Conservation (phyloP, 164 flowering plant species). For the Platanus orientalis region DNA sequence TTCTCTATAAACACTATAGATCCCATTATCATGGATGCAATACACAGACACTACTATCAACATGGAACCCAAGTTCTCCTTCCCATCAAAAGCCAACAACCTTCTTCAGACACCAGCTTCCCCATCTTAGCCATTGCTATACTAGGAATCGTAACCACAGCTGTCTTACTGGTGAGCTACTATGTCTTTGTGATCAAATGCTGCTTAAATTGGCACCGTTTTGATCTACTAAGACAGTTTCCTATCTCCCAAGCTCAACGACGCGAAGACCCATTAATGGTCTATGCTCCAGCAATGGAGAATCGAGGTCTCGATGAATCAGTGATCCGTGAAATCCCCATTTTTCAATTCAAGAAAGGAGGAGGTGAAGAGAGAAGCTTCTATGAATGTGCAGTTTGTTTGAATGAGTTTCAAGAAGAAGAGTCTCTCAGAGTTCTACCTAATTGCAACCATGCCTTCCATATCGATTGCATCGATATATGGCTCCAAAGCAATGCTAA, state of each 20-base stretch:
- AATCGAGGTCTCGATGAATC: constrained; percentile 67
- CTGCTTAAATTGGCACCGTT: constrained; percentile 69
- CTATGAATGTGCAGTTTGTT: constrained; percentile 81
- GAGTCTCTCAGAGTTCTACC: constrained; percentile 79
- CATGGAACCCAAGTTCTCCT: constrained; percentile 12
- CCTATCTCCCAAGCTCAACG: constrained; percentile 31
- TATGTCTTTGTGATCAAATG: constrained; percentile 92
- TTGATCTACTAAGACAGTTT: constrained; percentile 47
- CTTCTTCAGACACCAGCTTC: constrained; percentile 42
- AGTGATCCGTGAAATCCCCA: constrained; percentile 66
- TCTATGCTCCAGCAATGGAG: constrained; percentile 25
- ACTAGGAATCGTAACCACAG: constrained; percentile 78
- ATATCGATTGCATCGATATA: constrained; percentile 90
- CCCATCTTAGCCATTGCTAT: constrained; percentile 79
- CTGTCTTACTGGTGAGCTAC: constrained; percentile 73
- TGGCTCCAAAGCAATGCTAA: constrained; percentile 90
- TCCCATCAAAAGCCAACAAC: constrained; percentile 18
- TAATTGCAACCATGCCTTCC: constrained; percentile 72
- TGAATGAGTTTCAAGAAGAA: constrained; percentile 70
- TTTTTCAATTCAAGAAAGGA: constrained; percentile 45
- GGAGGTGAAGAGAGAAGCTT: constrained; percentile 18
- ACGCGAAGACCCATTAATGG: constrained; percentile 29
- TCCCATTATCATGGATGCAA: constrained; percentile 14
- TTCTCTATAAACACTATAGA: neutral
- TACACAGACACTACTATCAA: constrained; percentile 4